Base-by-base conservation (phyloP, 805 yeast species). In the Schwanniomyces sp. region DNA sequence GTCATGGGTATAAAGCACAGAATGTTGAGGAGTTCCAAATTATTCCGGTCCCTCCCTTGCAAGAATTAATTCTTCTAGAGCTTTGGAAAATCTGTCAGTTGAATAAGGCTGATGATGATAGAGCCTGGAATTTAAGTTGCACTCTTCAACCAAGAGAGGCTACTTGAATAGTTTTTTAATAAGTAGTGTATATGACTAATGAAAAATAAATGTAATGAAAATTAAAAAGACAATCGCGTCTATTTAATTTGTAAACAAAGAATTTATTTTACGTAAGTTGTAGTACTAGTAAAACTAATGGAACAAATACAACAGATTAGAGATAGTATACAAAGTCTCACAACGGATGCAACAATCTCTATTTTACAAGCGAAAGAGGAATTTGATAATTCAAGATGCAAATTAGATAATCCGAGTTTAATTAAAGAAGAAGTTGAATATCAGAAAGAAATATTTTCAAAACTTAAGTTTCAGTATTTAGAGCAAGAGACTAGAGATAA, bases 41-140 rank as follows among this genome's bases (percentile, higher is more conserved):
- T 34, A 72, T 62, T 53, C 72, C 69, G 38, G 73, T 59, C 56
- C 74, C 78, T 14, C 62, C 68, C 9, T 65, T 80, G 49, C 84
- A 79, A 56, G 84, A 87, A 57, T 76, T 84, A 52, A 76, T 86
- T 9, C 61, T 88, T 40, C 66, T 82, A 37, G 92, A 87, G 57
- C 72, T 86, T 26, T 83, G 91, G 89, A 80, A 84, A 52, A 84
- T 85, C 11, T 74, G 80, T 49, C 86, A 81, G 53, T 67, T 82
- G 48, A 82, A 82, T 60, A 63, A 75, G 48, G 69, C 74, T 34
- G 86, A 84, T 48, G 80, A 76, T 37, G 91, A 87, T 54, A 72
- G 94, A 53, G 82, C 85, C 4, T 86, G 91, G 86, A 78, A 83
- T 46, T 69, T 85, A 60, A 86, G 91, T 67, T 79, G 87, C 57